These are phyloP conservation scores for Kurtzmaniella natalensis DNA, from an alignment of 1,139 yeast genomes.

Conservation along the genomic window DNA sequence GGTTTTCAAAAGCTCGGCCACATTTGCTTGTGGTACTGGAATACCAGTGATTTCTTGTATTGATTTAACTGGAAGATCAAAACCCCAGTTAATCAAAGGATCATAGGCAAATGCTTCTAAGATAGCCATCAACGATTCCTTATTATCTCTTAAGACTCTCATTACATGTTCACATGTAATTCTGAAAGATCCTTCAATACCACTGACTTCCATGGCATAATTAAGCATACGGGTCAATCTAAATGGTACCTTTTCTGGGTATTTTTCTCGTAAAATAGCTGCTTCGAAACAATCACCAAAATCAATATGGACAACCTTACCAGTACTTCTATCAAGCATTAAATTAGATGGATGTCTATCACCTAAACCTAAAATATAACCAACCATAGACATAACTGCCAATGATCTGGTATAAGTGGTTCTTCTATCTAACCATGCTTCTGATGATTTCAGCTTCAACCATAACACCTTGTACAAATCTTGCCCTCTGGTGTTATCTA, in stretches of 20 bases:
- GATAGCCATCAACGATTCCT: slow-evolving; percentile 96
- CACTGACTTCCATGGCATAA: slow-evolving; percentile 98
- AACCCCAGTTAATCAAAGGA: slow-evolving; percentile 98
- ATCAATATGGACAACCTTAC: slow-evolving; percentile 95
- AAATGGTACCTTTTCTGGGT: slow-evolving; percentile 97
- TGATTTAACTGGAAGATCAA: slow-evolving; percentile 82
- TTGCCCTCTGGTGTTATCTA: slow-evolving; percentile 94
- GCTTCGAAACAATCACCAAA: slow-evolving; percentile 99
- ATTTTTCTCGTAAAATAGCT: slow-evolving; percentile 91
- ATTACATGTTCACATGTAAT: slow-evolving; percentile 97
- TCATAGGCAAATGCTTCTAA: slow-evolving; percentile 98
- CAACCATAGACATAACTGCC: slow-evolving; percentile 99
- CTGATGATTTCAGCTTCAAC: slow-evolving; percentile 94
- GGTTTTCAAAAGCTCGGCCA: slow-evolving; percentile 61
- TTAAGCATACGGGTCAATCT: slow-evolving; percentile 94
- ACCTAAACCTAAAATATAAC: slow-evolving; percentile 92
- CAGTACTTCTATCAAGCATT: slow-evolving; percentile 91
- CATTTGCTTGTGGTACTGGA: slow-evolving; percentile 59
- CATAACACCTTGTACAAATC: slow-evolving; percentile 93
- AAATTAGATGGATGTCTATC: slow-evolving; percentile 97
- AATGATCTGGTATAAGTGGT: slow-evolving; percentile 93
- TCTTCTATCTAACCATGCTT: slow-evolving; percentile 96
- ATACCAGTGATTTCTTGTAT: slow-evolving; percentile 72
- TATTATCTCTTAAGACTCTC: slow-evolving; percentile 88
- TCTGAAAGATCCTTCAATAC: slow-evolving; percentile 95